Evolutionary conservation across 768 basidiomycete genomes (phyloP), one percentile per base, ranked within the genome.

Genomic region (Leccinum fibrillosum): DNA sequence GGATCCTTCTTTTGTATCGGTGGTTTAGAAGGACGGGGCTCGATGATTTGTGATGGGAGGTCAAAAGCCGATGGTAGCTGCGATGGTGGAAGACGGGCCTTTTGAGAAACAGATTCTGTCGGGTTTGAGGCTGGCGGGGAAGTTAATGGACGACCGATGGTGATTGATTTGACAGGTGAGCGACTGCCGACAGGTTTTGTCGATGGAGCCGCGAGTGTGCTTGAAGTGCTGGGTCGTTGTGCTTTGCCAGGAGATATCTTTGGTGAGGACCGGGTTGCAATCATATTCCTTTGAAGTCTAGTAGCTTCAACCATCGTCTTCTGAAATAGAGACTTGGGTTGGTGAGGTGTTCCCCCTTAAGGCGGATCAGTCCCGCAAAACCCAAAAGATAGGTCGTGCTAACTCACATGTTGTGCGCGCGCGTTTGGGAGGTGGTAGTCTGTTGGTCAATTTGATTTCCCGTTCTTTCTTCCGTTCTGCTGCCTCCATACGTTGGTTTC

Each of bases 391-490:
- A 35, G 48, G 28, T 12, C 15, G 12, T 2, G 68, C 84, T 69
- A 71, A 86, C 86, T 70, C 72, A 88, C 87, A 89, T 66, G 75
- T 66, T n/a, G 66, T 76, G 54, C 81, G 82, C 34, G 78, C 64
- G 52, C 89, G 86, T 74, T 90, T 91, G 28, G 79, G 63, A 21
- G 83, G 85, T 26, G 88, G 89, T 13, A 88, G 62, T 61, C 76
- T 81, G 71, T 89, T 88, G 17, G 88, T 92, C 53, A 86, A 65
- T 69, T 90, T 91, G 58, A 93, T 82, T 72, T 88, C 85, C 58
- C 84, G 80, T 71, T 88, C 88, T 71, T 80, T 89, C 77, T 88
- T 91, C 61, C 85, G 85, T 67, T 87, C 85, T 37, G 86, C 88
- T 11, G 81, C 86, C 69, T 87, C 85, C 66, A 82, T 78, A 19